phyloP scores from a whole-genome alignment of 805 yeast species.

The Sugiyamaella valdiviana region DNA sequence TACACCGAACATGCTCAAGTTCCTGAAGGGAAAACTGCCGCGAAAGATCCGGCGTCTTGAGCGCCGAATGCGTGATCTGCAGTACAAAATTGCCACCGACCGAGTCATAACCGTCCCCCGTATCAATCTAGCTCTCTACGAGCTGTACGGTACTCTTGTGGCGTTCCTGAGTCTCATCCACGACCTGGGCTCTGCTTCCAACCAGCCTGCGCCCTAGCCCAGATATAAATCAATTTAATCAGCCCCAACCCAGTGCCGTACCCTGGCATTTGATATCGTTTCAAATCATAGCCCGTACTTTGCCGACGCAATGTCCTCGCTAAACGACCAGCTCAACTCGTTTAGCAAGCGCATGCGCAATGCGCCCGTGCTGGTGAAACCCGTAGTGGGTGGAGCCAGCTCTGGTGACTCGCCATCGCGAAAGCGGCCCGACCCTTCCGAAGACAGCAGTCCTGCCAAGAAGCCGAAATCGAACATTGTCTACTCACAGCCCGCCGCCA shows the following conservation, averaged over 20 bases:
- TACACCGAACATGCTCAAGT: not conserved
- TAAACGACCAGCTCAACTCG: constrained; percentile 56
- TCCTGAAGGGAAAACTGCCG: not conserved
- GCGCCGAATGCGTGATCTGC: not conserved
- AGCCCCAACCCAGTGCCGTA: too few relatives aligned
- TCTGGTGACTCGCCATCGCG: constrained; percentile 1
- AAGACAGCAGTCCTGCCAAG: constrained; percentile 14
- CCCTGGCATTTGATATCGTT: too few relatives aligned
- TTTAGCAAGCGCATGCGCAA: constrained; percentile 56
- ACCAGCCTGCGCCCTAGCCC: not conserved
- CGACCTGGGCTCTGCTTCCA: not conserved
- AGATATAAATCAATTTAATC: too few relatives aligned
- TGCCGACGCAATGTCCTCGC: constrained; percentile 36
- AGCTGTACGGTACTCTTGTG: not conserved
- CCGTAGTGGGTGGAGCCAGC: constrained; percentile 4
- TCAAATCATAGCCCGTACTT: too few relatives aligned
- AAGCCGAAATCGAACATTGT: constrained; percentile 16
- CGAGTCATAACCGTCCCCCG: not conserved
- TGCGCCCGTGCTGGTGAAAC: constrained; percentile 38
- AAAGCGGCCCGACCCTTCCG: constrained; percentile 6
- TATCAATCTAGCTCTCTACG: not conserved
- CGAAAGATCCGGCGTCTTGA: not conserved
- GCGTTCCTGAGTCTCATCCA: not conserved
- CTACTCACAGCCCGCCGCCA: constrained; percentile 33
- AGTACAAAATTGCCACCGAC: not conserved